These are phyloP conservation scores for Globisporangium paroecandrum DNA, from an alignment of 352 stramenopile species.

Conservation along the genomic window DNA sequence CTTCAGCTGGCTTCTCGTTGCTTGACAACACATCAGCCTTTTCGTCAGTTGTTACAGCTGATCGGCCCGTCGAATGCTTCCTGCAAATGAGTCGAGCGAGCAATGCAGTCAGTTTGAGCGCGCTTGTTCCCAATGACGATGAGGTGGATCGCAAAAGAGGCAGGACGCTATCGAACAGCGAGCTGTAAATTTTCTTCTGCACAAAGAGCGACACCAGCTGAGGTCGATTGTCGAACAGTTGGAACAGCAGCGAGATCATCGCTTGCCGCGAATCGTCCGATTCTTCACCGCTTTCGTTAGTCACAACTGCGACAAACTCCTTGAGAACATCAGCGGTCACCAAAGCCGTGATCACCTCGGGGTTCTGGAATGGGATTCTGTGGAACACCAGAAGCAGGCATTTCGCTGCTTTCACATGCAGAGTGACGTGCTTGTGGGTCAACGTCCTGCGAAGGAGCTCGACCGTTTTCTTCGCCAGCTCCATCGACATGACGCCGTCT, in stretches of 20 bases:
- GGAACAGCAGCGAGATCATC: slow-evolving; percentile 55
- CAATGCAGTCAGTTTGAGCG: slow-evolving; percentile 53
- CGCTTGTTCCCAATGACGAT: slow-evolving; percentile 30
- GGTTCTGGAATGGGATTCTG: slow-evolving; percentile 29
- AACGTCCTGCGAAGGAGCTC: slow-evolving; percentile 42
- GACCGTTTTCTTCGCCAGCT: slow-evolving; percentile 43
- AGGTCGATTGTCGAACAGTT: slow-evolving; percentile 61
- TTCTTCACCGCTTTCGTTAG: slow-evolving; percentile 46
- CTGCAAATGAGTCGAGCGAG: slow-evolving; percentile 54
- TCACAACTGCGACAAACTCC: slow-evolving; percentile 52
- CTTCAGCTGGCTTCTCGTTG: neutral
- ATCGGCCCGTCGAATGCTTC: slow-evolving; percentile 23
- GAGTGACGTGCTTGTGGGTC: slow-evolving; percentile 47
- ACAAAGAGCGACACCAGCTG: slow-evolving; percentile 59
- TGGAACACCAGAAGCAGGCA: slow-evolving; percentile 65
- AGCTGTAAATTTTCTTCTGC: slow-evolving; percentile 49
- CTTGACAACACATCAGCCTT: neutral
- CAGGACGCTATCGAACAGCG: slow-evolving; percentile 54
- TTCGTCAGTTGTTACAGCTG: neutral
- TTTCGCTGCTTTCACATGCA: slow-evolving; percentile 69
- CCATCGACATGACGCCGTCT: slow-evolving; percentile 32
- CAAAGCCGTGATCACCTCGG: slow-evolving; percentile 35
- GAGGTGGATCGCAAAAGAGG: slow-evolving; percentile 42
- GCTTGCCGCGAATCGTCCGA: slow-evolving; percentile 67
- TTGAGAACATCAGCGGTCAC: slow-evolving; percentile 44